Evolutionary conservation across 371 early-diverging fungal species (phyloP), one percentile per base, ranked within the genome.

Genomic region (Ecytonucleospora hepatopenaei): DNA sequence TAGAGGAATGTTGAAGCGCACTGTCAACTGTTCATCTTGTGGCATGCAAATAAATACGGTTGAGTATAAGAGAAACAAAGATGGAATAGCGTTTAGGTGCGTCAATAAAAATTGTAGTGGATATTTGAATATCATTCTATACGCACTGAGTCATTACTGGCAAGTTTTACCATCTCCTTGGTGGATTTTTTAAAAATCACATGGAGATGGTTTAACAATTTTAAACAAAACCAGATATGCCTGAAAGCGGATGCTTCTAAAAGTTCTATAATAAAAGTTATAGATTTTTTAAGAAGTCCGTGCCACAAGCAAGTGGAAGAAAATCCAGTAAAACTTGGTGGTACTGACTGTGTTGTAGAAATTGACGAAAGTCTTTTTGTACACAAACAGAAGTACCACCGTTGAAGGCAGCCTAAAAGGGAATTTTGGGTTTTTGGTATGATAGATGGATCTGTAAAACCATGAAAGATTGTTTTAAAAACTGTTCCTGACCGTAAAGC

Each of bases 371-470:
- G 33, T 58, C 21, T 23, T 12, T 31, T 58, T 49, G 51, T 4
- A 23, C 40, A 40, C 40, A 40, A 40, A 40, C 40, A 40, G 40
- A 40, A 40, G n/a, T 40, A 40, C 40, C 40, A 40, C 17, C 40
- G 40, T 12, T 40, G 40, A 12, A 40, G 40, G 17, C 40, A 40
- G 40, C 40, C 40, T 12, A n/a, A n/a, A n/a, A 8, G n/a, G 8
- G 40, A 58, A 16, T 8, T 58, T 23, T 49, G 59, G 59, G 59
- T 58, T 8, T 58, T 58, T 48, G 59, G 59, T 8, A 49, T 58
- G 19, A 23, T 12, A 8, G 59, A 58, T 34, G 30, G 5, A 19
- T 48, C 49, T 21, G 4, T 32, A 8, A 58, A 4, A 19, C 59
- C 59, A 55, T 4, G 53, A 8, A 48, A 48, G 17, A 30, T 23